Percentiles rank a stretch among this genome's conserved stretches.
Evolutionary conservation across 345 rosid species (phyloP).

Genomic region (Brassica cretica): DNA sequence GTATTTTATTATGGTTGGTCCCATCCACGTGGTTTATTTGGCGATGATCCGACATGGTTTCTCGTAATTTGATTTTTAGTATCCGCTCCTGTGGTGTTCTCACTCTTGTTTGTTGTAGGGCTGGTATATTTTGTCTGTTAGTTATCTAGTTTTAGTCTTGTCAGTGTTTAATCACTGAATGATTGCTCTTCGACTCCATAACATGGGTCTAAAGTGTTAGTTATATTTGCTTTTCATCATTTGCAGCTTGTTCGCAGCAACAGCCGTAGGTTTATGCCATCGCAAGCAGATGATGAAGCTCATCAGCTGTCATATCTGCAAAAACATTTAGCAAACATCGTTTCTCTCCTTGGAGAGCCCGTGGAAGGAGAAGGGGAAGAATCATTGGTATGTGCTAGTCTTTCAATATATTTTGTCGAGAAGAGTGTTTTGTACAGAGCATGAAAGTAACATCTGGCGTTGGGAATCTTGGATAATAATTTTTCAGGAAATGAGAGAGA

Average conservation of each 20-base stretch:
- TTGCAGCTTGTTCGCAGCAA: conserved; percentile 98
- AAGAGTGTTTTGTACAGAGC: background rate
- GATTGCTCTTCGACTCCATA: background rate
- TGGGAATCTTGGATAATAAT: background rate
- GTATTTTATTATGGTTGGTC: background rate
- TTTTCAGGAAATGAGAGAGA: background rate
- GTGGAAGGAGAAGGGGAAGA: conserved; percentile 89
- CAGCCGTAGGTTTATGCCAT: conserved; percentile 92
- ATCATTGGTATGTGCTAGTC: conserved; percentile 62
- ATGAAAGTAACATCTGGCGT: background rate
- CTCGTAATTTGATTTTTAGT: background rate
- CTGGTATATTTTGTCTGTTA: conserved; percentile 2
- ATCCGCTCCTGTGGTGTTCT: background rate
- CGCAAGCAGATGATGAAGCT: conserved; percentile 96
- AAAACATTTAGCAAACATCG: conserved; percentile 85
- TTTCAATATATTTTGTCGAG: conserved; percentile 4
- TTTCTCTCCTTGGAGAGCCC: conserved; percentile 88
- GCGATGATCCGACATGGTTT: background rate
- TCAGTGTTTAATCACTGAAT: conserved; percentile 15
- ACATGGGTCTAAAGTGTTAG: background rate
- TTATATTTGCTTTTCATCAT: conserved; percentile 9
- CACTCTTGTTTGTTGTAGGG: conserved; percentile 3
- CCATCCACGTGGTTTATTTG: conserved; percentile 4
- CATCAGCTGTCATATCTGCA: conserved; percentile 95
- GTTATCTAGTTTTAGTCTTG: background rate